Evolutionary conservation across 2,329 filamentous ascomycete genomes (phyloP), one percentile per base, ranked within the genome.

Genomic region (Biscogniauxia sp.): DNA sequence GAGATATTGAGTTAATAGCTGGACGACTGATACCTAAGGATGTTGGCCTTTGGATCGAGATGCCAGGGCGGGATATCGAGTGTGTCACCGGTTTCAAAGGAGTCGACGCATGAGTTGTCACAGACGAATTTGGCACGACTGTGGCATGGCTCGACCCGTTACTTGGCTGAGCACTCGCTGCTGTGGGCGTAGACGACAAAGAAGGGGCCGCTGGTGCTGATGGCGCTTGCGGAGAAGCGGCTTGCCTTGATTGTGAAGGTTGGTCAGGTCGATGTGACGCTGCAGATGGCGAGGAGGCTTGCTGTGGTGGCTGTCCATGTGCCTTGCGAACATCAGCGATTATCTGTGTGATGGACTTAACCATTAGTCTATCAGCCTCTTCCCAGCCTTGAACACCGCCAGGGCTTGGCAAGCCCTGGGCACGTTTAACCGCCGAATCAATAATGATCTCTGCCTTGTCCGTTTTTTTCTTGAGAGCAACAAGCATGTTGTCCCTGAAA

Each of bases 401-500:
- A 15, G 64, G 41, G 53, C 70, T 69, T 3, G 72, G 68, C 19
- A 73, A 59, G 20, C 72, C 72, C 57, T 69, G 69, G 37, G 72
- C 72, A 54, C 70, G 71, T 26, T 69, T 73, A 51, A 74, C 72
- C 6, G 72, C 72, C 17, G 70, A 68, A 41, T 74, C 72, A 6
- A 74, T 68, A 37, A 74, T 70, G 49, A 64, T 65, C 28, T 73
- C 72, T 23, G 72, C 72, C 23, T 70, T 68, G 17, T 72, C 68
- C 3, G 69, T 73, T 55, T 70, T 73, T 37, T 64, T 69, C 57
- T 59, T 69, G 7, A 74, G 67, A 37, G 70, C 66, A 15, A 63
- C 60, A 56, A 74, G 62, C 66, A 74, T 73, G n/a, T 62, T 73
- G 8, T 72, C 65, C 5, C 70, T 66, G 53, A 74, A 74, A 20